These are phyloP conservation scores for Ramularia endophylla DNA, from an alignment of 2,329 filamentous ascomycete genomes.

Conservation along the genomic window DNA sequence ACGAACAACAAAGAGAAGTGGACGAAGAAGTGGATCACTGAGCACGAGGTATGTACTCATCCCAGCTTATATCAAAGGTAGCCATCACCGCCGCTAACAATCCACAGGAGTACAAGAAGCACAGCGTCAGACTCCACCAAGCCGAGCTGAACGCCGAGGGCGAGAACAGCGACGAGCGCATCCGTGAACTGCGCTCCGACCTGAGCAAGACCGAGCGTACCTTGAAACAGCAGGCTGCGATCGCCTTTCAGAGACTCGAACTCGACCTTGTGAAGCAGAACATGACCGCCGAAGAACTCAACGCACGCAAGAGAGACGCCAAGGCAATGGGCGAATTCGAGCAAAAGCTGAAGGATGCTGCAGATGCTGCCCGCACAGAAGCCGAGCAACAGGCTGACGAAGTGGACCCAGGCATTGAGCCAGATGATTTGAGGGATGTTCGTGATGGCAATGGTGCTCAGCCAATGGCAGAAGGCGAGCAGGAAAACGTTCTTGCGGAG, in stretches of 20 bases:
- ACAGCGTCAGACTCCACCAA: no score
- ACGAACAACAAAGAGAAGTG: not conserved
- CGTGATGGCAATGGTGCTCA: not conserved
- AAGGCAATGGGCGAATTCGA: not conserved
- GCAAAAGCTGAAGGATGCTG: not conserved
- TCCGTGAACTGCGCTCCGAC: no score
- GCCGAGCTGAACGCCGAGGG: no score
- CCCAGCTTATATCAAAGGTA: no score
- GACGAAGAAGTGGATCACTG: not conserved
- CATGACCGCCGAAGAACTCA: not conserved
- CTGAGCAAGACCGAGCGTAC: not conserved
- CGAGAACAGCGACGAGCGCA: no score
- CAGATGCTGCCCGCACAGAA: not conserved
- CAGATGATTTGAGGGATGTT: not conserved
- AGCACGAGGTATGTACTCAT: not conserved
- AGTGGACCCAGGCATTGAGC: not conserved
- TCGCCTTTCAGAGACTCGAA: not conserved
- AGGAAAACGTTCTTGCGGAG: no score
- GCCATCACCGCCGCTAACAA: no score
- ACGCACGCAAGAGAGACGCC: not conserved
- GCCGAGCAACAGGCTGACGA: not conserved
- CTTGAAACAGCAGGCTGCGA: not conserved
- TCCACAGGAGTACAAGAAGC: slow-evolving; percentile 1
- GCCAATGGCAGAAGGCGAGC: no score
- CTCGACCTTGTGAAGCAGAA: not conserved